phyloP scores from a whole-genome alignment of 345 rosid species.

The Lepidium africanum region DNA sequence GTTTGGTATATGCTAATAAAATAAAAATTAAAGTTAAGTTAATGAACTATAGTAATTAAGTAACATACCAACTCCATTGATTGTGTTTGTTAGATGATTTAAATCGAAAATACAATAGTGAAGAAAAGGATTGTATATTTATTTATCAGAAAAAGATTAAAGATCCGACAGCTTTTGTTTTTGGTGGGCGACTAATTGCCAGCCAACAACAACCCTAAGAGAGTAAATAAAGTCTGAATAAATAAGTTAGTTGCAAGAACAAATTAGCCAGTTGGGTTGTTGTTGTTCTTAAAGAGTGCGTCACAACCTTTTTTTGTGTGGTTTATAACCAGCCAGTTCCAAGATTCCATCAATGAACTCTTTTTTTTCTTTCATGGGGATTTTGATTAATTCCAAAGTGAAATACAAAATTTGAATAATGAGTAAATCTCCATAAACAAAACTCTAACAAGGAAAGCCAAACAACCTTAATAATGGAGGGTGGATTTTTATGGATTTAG shows the following conservation, averaged over 20 bases:
- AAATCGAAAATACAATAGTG: background rate
- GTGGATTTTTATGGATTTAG: no score
- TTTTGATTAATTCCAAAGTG: no score
- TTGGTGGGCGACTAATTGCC: background rate
- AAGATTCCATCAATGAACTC: background rate
- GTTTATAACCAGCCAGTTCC: background rate
- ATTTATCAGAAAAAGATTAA: background rate
- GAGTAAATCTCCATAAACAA: no score
- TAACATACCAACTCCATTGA: slow-evolving; percentile 8
- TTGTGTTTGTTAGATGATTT: background rate
- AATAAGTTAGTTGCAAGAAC: slow-evolving; percentile 21
- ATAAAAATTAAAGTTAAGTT: no score
- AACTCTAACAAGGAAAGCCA: no score
- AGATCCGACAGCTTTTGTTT: background rate
- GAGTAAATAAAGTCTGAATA: slow-evolving; percentile 4
- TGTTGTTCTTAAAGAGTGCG: background rate
- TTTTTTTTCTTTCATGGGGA: background rate
- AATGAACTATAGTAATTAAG: background rate
- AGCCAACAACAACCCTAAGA: slow-evolving; percentile 1
- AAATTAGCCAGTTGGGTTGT: slow-evolving; percentile 11
- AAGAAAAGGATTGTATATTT: background rate
- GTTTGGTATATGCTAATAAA: background rate
- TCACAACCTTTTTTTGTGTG: background rate
- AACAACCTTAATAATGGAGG: no score
- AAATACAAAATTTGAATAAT: no score